Conservation (phyloP, 1,284 basidiomycete genomes). For the Laetiporus sulphureus region DNA sequence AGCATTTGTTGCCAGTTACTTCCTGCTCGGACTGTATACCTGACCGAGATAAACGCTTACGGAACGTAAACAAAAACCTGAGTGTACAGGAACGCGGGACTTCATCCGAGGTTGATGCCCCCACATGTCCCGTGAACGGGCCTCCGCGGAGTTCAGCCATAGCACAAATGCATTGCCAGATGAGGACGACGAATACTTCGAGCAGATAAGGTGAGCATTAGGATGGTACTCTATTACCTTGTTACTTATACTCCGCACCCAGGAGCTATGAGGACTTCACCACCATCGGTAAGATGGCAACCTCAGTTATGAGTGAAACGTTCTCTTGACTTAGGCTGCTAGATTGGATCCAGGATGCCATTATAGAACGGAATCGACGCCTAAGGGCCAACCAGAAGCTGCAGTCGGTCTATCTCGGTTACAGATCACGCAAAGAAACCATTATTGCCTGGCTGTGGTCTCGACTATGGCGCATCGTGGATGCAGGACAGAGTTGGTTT, state of each 20-base stretch:
- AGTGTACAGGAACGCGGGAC: too few species aligned
- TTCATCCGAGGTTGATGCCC: constrained; percentile 1
- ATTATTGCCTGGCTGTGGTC: constrained; percentile 59
- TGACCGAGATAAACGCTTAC: too few species aligned
- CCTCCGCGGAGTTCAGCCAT: constrained; percentile 8
- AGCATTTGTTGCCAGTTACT: too few species aligned
- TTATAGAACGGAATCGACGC: constrained; percentile 77
- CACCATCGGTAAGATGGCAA: constrained; percentile 51
- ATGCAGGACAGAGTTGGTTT: constrained; percentile 60
- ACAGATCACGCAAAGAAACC: constrained; percentile 44
- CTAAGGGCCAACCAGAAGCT: constrained; percentile 49
- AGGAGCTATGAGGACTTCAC: constrained; percentile 85
- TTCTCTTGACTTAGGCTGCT: constrained; percentile 14
- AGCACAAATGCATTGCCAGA: constrained; percentile 12
- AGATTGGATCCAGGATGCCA: constrained; percentile 96
- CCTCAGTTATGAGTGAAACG: constrained; percentile 3
- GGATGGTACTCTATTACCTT: too few species aligned
- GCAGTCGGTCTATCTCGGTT: constrained; percentile 43
- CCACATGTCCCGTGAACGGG: constrained; percentile 16
- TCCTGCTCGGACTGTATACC: too few species aligned
- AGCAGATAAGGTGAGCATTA: constrained; percentile 25
- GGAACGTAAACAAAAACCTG: too few species aligned
- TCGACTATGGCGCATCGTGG: constrained; percentile 43
- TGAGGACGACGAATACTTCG: constrained; percentile 22
- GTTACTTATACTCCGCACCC: too few species aligned